These are phyloP conservation scores for Pseudozyma thailandica DNA, from an alignment of 1,284 basidiomycete genomes.

Conservation along the genomic window DNA sequence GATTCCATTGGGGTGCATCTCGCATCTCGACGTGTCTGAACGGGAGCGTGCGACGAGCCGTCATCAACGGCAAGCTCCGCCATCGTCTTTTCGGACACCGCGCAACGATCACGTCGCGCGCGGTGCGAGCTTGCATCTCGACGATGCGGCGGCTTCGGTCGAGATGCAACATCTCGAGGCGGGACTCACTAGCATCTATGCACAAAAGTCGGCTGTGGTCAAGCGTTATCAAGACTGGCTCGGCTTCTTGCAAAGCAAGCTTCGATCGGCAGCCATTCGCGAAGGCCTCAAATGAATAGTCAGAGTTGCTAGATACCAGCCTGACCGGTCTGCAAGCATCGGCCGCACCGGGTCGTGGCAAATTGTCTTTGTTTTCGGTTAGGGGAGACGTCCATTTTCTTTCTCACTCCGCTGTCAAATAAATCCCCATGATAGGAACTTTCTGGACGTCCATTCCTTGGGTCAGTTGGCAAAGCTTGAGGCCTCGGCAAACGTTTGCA, in stretches of 20 bases:
- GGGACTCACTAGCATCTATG: conserved; percentile 37
- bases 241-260: conserved; percentile 51
- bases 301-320: conserved; percentile 9
- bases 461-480: no score
- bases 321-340: not conserved
- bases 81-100: conserved; percentile 29
- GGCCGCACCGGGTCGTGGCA: no score
- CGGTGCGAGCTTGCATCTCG: not conserved
- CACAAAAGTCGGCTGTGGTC: conserved; percentile 38
- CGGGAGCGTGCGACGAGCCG: not conserved
- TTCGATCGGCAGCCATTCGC: conserved; percentile 51
- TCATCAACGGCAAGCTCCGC: conserved; percentile 6
- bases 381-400: no score
- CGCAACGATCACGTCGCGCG: not conserved
- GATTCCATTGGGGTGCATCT: conserved; percentile 14
- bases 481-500: no score
- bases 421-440: no score
- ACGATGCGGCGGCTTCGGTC: not conserved
- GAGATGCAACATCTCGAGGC: conserved; percentile 24
- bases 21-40: not conserved
- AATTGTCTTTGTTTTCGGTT: no score
- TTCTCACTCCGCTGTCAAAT: no score
- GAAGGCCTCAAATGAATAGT: conserved; percentile 46
- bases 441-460: no score
- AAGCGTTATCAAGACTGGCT: conserved; percentile 54